Evolutionary conservation across 768 basidiomycete species (phyloP).

Genomic region (Lentinus brumalis): DNA sequence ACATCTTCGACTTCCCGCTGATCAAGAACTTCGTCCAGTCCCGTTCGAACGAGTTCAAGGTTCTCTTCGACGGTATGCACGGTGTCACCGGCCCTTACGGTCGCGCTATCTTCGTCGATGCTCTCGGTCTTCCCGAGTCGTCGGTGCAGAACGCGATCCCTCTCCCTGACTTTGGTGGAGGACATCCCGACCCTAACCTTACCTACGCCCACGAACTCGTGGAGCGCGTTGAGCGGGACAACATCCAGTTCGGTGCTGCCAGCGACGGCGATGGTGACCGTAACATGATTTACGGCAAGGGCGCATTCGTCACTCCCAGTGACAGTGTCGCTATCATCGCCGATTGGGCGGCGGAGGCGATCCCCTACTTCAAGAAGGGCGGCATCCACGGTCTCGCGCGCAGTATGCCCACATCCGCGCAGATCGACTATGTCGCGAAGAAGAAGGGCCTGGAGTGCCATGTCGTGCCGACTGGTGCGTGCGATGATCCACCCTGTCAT

Average conservation of each 20-base stretch:
- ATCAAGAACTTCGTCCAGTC: conserved; percentile 86
- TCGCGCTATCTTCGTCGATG: conserved; percentile 78
- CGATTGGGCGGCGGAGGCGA: conserved; percentile 84
- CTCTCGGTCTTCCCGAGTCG: conserved; percentile 75
- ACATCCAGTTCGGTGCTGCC: conserved; percentile 93
- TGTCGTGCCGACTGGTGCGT: conserved; percentile 92
- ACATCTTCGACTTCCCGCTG: conserved; percentile 92
- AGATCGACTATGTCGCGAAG: conserved; percentile 94
- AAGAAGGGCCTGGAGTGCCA: conserved; percentile 91
- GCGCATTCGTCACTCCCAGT: conserved; percentile 96
- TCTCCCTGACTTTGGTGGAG: conserved; percentile 94
- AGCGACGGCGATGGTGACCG: conserved; percentile 97
- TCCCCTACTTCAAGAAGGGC: conserved; percentile 88
- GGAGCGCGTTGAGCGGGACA: conserved; percentile 82
- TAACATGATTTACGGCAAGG: conserved; percentile 99
- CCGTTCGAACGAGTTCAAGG: conserved; percentile 69
- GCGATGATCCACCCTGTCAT: not conserved
- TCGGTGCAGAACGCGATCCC: conserved; percentile 92
- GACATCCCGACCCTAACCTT: conserved; percentile 97
- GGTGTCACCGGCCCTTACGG: conserved; percentile 99
- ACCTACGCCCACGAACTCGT: conserved; percentile 96
- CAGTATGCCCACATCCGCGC: conserved; percentile 97
- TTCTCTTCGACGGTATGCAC: conserved; percentile 94
- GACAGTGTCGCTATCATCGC: conserved; percentile 99
- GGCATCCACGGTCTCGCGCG: conserved; percentile 96